Evolutionary conservation across 2,329 filamentous ascomycete species (phyloP).

Genomic region (Scedosporium dehoogii): DNA sequence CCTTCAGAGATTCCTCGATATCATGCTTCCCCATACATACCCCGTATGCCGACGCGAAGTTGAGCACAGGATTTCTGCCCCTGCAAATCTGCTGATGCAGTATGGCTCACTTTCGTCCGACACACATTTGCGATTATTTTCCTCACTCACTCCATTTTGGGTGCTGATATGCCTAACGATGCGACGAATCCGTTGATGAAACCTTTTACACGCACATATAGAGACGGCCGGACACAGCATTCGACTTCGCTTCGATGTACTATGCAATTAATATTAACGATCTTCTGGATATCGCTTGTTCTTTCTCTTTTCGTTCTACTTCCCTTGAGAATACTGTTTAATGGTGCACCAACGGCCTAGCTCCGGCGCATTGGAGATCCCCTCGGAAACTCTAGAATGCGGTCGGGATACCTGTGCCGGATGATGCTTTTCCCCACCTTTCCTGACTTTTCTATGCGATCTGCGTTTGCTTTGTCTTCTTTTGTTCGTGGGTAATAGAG

Average conservation of each 20-base stretch:
- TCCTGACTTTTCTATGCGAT: not conserved
- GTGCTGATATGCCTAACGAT: not conserved
- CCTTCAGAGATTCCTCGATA: not conserved
- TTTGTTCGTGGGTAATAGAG: not conserved
- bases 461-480: not conserved
- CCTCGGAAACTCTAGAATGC: too few species aligned
- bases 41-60: not conserved
- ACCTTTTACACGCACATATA: not conserved
- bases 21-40: not conserved
- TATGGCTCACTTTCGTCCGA: not conserved
- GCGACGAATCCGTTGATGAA: not conserved
- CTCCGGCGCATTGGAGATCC: too few species aligned
- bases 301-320: not conserved
- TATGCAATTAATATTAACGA: not conserved
- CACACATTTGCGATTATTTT: not conserved
- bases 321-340: not conserved
- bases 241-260: not conserved
- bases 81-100: too few species aligned
- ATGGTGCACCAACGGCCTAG: too few species aligned
- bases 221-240: not conserved
- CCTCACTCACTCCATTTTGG: not conserved
- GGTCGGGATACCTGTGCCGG: too few species aligned
- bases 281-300: not conserved
- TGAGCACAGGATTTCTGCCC: too few species aligned
- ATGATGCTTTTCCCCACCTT: not conserved